A percentile compares a stretch with the other conserved stretches of the same genome.
These are phyloP conservation scores for Tylopilus subfusipes DNA, from an alignment of 768 basidiomycete species.

Conservation along the genomic window DNA sequence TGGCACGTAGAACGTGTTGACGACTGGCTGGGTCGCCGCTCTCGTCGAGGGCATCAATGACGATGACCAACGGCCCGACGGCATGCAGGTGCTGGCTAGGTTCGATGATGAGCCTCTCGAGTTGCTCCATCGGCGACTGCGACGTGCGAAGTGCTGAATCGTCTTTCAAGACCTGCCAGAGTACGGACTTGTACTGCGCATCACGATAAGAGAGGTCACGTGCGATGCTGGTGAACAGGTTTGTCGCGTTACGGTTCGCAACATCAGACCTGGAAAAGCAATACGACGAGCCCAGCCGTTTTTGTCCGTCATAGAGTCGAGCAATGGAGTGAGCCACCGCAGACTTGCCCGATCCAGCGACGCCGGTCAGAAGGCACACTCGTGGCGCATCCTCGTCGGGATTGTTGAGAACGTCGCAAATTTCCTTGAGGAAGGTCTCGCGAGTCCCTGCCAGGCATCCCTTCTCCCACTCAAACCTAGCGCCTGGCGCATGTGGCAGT, in stretches of 20 bases:
- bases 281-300: background rate
- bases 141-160: conserved; percentile 5
- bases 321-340: too few relatives aligned
- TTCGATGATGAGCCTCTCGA: conserved; percentile 21
- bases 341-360: background rate
- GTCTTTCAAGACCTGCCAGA: conserved; percentile 1
- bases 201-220: conserved; percentile 23
- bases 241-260: too few relatives aligned
- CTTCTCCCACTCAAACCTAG: background rate
- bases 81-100: conserved; percentile 13
- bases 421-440: too few relatives aligned
- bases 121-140: conserved; percentile 5
- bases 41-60: conserved; percentile 30
- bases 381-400: too few relatives aligned
- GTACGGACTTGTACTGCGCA: conserved; percentile 7
- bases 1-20: conserved; percentile 11
- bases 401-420: too few relatives aligned
- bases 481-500: background rate
- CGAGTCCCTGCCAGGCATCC: too few relatives aligned
- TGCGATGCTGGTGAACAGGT: too few relatives aligned
- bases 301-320: too few relatives aligned
- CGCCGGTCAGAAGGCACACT: too few relatives aligned
- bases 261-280: too few relatives aligned
- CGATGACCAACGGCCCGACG: conserved; percentile 24
- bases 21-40: conserved; percentile 9